Evolutionary conservation across 139 green algal species (phyloP), one percentile per base, ranked within the genome.

Genomic region (Tetraselmis striata): DNA sequence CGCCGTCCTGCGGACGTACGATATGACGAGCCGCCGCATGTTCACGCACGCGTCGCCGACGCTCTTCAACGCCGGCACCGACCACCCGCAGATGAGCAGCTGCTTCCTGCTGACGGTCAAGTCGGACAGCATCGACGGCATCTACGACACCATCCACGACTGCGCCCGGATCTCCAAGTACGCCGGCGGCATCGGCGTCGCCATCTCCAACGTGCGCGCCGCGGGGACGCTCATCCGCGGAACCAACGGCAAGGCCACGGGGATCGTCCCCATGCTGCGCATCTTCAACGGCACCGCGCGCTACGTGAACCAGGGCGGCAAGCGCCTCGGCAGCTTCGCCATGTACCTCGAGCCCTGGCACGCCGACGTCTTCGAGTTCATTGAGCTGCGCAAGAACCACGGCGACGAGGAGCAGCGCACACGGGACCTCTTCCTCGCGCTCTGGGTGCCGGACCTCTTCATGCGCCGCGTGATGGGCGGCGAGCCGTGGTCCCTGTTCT

Each of bases 271-370:
- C 79, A 99, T 99, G 97, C 92, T 99, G 79, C 89, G 97, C 29
- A 96, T 99, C 1, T 99, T 99, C 93, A 99, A 99, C 86, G 96
- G 99, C 90, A 99, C 97, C 24, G 96, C 97, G 0, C 86, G 96
- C 81, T 95, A 95, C 75, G 92, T 95, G 59, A 92, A 95, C 85
- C 87, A 95, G 92, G 97, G 97, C 74, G 97, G 97, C 86, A 99
- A 99, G 90, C 90, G 97, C 84, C 18, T 67, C 18, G 5, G 11
- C 18, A 67, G 45, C 0, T 98, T 98, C 86, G 95, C 94, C 67
- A 95, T 99, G 79, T 99, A 99, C 92, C 89, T 99, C 78, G 97
- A 99, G 92, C 96, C 97, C 1, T 99, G 97, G 97, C 97, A 99
- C 85, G 87, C 93, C 0, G 95, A 98, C 91, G 92, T 99, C 84